Evolutionary conservation across 192 early-diverging fungal genomes (phyloP).

Genomic region (Rhizophagus clarus): DNA sequence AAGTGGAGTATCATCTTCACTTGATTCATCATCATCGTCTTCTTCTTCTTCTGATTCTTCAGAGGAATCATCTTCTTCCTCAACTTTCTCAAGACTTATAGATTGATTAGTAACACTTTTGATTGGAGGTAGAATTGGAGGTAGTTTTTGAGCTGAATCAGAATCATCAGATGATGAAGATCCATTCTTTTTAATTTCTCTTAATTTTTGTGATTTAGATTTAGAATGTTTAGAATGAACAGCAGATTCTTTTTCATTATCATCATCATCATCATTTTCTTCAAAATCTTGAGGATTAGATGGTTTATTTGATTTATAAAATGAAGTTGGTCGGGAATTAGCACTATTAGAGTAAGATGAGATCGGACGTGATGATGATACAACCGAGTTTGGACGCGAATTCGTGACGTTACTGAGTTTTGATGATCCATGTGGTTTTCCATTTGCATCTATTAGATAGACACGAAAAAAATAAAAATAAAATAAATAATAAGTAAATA

Average conservation of each 20-base stretch:
- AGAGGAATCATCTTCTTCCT: conserved; percentile 24
- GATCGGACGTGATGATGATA: neutral
- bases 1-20: conserved; percentile 18
- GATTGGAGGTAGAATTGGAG: neutral
- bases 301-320: neutral
- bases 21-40: conserved; percentile 30
- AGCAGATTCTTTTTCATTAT: neutral
- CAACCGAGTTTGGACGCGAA: neutral
- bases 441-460: neutral
- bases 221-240: too few relatives aligned
- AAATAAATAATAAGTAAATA: too few relatives aligned
- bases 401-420: neutral
- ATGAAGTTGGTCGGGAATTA: conserved; percentile 1
- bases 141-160: neutral
- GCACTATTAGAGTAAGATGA: neutral
- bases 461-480: neutral
- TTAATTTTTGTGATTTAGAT: neutral
- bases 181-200: neutral
- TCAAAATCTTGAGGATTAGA: neutral
- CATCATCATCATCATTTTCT: neutral
- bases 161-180: neutral
- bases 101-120: neutral
- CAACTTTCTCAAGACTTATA: neutral
- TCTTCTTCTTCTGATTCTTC: conserved; percentile 29
- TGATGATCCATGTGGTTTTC: neutral